These are phyloP conservation scores for Mucor indicus DNA, from an alignment of 371 early-diverging fungal genomes.

Conservation along the genomic window DNA sequence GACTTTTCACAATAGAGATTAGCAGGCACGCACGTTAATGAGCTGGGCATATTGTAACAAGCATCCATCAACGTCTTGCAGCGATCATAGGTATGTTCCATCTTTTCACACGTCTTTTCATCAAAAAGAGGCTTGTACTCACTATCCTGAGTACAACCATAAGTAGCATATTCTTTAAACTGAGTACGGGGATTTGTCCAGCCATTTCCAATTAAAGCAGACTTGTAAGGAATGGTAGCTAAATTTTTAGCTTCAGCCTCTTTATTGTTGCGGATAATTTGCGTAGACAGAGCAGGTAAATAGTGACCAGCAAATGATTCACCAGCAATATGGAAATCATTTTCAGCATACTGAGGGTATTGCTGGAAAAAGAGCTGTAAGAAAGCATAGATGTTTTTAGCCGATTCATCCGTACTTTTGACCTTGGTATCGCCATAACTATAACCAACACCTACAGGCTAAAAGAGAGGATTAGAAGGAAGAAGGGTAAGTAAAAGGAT, in stretches of 20 bases:
- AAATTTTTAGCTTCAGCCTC: neutral
- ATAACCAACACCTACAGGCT: constrained; percentile 47
- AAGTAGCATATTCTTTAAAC: constrained; percentile 78
- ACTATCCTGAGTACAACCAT: constrained; percentile 64
- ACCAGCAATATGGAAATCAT: constrained; percentile 52
- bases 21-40: constrained; percentile 79
- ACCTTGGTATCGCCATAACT: constrained; percentile 51
- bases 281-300: constrained; percentile 71
- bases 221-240: constrained; percentile 42
- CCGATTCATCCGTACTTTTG: constrained; percentile 49
- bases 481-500: too few species aligned
- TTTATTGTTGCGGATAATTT: constrained; percentile 52
- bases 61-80: constrained; percentile 69
- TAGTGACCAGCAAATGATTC: constrained; percentile 76
- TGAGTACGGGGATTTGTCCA: constrained; percentile 82
- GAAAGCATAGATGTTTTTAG: constrained; percentile 58
- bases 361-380: constrained; percentile 69
- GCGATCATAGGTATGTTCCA: constrained; percentile 62
- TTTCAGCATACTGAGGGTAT: constrained; percentile 41
- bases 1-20: constrained; percentile 74
- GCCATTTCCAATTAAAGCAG: constrained; percentile 88
- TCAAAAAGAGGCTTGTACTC: constrained; percentile 23
- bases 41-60: constrained; percentile 74
- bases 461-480: too few species aligned
- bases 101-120: constrained; percentile 61